These are phyloP conservation scores for Suillus sp. DNA, from an alignment of 768 basidiomycete species.

Conservation along the genomic window DNA sequence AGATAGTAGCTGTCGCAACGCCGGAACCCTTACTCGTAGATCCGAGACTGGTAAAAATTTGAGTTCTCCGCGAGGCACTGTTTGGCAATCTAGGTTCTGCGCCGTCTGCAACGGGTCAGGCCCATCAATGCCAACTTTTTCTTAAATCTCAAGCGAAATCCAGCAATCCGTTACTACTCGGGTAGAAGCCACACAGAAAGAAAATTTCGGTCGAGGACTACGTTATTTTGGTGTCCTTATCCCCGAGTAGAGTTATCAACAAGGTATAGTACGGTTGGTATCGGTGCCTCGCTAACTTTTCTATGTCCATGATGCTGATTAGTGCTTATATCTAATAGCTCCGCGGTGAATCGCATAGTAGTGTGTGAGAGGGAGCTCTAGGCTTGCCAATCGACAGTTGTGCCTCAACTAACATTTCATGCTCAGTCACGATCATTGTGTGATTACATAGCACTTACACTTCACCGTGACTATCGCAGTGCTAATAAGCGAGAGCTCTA, in stretches of 20 bases:
- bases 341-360: neutral
- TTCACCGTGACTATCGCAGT: constrained; percentile 3
- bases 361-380: neutral
- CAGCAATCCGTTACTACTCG: neutral
- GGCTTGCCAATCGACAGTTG: neutral
- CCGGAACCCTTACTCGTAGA: neutral
- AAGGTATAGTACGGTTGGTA: neutral
- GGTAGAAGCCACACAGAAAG: constrained; percentile 1
- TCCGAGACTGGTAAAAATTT: neutral
- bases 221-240: neutral
- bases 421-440: neutral
- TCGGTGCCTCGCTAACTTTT: neutral
- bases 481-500: neutral
- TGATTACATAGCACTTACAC: constrained; percentile 1
- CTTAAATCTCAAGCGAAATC: neutral
- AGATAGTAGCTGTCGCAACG: neutral
- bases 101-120: neutral
- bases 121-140: neutral
- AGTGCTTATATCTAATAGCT: neutral
- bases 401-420: neutral
- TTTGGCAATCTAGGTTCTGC: neutral
- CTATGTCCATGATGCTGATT: neutral
- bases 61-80: constrained; percentile 1
- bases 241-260: neutral
- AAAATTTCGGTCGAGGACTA: neutral